Percentiles rank a stretch among this genome's conserved stretches.
Conservation (phyloP, 2,329 filamentous ascomycete species). For the Ceratocystis harringtonii region DNA sequence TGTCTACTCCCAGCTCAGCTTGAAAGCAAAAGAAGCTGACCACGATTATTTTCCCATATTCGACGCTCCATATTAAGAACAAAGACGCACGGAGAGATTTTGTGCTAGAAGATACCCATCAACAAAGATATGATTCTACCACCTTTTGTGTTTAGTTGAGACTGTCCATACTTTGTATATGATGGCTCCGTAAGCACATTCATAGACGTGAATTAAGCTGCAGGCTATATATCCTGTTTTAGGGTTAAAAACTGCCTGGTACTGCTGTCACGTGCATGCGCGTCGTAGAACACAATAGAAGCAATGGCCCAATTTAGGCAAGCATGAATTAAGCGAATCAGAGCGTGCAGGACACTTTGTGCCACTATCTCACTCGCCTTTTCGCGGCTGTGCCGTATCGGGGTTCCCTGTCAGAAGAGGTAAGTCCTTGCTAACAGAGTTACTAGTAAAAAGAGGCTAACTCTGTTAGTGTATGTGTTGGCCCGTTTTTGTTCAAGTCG, state of each 20-base stretch:
- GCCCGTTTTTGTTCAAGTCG: conserved; percentile 6
- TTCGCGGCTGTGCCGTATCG: conserved; percentile 5
- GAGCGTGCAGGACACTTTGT: not conserved
- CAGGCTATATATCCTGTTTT: not conserved
- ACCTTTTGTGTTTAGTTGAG: not conserved
- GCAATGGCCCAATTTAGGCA: not conserved
- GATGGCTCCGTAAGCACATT: too few relatives aligned
- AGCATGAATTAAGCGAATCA: not conserved
- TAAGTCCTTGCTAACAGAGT: not conserved
- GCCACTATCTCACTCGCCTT: conserved; percentile 3
- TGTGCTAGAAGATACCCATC: conserved; percentile 12
- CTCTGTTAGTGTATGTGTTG: not conserved
- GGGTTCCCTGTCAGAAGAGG: not conserved
- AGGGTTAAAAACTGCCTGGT: not conserved
- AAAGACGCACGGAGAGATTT: not conserved
- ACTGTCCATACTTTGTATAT: not conserved
- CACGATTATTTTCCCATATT: not conserved
- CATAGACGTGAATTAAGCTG: too few relatives aligned
- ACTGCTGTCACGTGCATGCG: conserved; percentile 12
- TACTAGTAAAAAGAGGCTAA: not conserved
- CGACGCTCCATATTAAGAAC: not conserved
- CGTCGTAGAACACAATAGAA: conserved; percentile 9
- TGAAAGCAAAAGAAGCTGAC: not conserved
- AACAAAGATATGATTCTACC: conserved; percentile 6
- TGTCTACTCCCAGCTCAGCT: not conserved